Evolutionary conservation across 345 rosid species (phyloP).

Genomic region (Gossypioides kirkii): DNA sequence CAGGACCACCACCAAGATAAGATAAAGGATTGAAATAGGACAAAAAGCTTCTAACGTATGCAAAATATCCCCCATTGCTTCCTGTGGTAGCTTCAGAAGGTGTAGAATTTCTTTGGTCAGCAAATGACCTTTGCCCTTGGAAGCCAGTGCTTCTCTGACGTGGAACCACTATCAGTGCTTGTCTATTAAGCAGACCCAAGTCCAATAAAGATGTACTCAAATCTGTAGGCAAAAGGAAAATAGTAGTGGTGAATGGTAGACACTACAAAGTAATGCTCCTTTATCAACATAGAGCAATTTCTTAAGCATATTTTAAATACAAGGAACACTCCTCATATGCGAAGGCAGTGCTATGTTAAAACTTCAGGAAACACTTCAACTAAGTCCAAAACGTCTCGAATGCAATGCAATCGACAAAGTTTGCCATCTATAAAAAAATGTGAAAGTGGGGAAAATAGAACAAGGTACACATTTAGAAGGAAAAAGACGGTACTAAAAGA

Average conservation of each 20-base stretch:
- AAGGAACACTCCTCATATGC: neutral
- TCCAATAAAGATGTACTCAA: slow-evolving; percentile 61
- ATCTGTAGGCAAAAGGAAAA: slow-evolving; percentile 45
- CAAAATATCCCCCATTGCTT: slow-evolving; percentile 61
- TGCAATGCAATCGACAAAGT: neutral
- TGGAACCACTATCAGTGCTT: slow-evolving; percentile 77
- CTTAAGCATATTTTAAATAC: neutral
- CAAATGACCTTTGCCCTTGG: slow-evolving; percentile 34
- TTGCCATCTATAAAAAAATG: neutral
- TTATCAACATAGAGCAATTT: no score
- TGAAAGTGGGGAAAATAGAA: neutral
- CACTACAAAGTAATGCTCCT: neutral
- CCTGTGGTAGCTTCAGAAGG: slow-evolving; percentile 28
- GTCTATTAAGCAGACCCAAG: slow-evolving; percentile 68
- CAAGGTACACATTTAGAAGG: neutral
- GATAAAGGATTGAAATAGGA: slow-evolving; percentile 79
- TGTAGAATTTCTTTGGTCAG: slow-evolving; percentile 22
- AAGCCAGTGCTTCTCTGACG: slow-evolving; percentile 35
- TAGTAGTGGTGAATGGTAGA: neutral
- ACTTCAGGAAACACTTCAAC: neutral
- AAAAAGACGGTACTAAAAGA: neutral
- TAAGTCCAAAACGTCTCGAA: neutral
- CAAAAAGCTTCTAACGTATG: slow-evolving; percentile 39
- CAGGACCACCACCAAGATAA: slow-evolving; percentile 43
- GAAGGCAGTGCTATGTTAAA: neutral